These are phyloP conservation scores for Cyclotella baltica DNA, from an alignment of 108 stramenopile species.

Conservation along the genomic window DNA sequence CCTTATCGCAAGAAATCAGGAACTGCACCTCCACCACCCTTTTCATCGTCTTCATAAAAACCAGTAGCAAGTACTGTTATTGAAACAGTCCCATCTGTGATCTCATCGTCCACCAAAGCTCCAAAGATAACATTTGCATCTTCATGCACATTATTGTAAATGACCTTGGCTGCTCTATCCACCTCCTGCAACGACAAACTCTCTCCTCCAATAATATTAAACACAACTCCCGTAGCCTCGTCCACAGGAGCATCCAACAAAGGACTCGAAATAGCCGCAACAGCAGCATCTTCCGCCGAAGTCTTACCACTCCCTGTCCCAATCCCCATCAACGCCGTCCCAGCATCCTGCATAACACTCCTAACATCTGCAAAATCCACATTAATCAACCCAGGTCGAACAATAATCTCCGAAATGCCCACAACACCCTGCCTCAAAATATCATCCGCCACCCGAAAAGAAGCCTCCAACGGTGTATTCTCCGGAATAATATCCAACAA, in stretches of 20 bases:
- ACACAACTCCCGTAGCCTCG: constrained; percentile 91
- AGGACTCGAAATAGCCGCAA: constrained; percentile 89
- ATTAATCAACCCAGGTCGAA: constrained; percentile 90
- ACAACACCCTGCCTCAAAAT: constrained; percentile 93
- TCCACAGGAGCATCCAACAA: constrained; percentile 89
- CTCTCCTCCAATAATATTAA: constrained; percentile 91
- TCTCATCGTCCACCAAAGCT: constrained; percentile 89
- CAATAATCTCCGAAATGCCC: constrained; percentile 94
- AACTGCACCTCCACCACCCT: constrained; percentile 35
- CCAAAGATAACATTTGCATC: constrained; percentile 97
- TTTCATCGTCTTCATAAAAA: constrained; percentile 61
- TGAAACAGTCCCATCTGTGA: constrained; percentile 83
- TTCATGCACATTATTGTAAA: constrained; percentile 92
- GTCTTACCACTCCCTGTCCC: constrained; percentile 86
- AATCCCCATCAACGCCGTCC: constrained; percentile 94
- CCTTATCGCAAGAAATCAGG: constrained; percentile 59
- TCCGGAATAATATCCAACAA: constrained; percentile 92
- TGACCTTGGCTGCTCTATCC: constrained; percentile 88
- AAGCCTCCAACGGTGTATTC: constrained; percentile 88
- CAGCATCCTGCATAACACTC: constrained; percentile 92
- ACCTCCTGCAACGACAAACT: constrained; percentile 93
- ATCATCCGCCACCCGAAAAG: constrained; percentile 93
- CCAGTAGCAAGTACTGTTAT: constrained; percentile 95
- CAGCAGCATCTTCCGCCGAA: constrained; percentile 90
- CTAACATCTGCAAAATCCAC: constrained; percentile 96